These are phyloP conservation scores for Gracilaria caudata DNA, from an alignment of 23 red algal species.

Conservation along the genomic window DNA sequence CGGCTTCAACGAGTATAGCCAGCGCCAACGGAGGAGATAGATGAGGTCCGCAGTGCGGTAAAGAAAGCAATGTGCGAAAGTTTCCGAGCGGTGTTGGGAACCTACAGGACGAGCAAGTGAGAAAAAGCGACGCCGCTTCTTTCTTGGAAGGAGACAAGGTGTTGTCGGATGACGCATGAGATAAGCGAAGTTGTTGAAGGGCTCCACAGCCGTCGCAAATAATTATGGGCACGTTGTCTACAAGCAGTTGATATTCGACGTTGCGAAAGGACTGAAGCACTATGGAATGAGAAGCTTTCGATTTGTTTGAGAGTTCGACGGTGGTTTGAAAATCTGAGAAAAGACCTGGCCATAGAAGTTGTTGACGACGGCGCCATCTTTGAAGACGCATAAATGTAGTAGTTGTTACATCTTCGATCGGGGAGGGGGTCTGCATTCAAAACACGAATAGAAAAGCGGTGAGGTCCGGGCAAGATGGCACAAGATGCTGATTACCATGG, in stretches of 20 bases:
- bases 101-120: not conserved
- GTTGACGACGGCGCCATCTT: conserved; percentile 42
- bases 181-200: not conserved
- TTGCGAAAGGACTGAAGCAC: conserved; percentile 24
- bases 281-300: not conserved
- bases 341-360: conserved; percentile 18
- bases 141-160: conserved; percentile 31
- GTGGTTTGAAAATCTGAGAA: conserved; percentile 22
- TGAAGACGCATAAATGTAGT: conserved; percentile 15
- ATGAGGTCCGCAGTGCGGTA: conserved; percentile 4
- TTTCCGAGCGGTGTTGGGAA: conserved; percentile 26
- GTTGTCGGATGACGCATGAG: conserved; percentile 11
- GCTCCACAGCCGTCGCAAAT: conserved; percentile 40
- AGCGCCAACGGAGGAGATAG: not conserved
- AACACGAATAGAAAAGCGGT: conserved; percentile 14
- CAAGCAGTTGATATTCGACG: conserved; percentile 14
- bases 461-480: not conserved
- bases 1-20: conserved; percentile 35
- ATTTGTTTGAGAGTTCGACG: not conserved
- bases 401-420: conserved; percentile 48
- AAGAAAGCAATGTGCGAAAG: conserved; percentile 19
- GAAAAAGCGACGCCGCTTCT: not conserved
- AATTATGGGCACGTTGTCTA: not conserved
- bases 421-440: conserved; percentile 62
- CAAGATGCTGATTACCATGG: no score